Base-by-base conservation (phyloP, 805 yeast genomes). In the Jamesozyma piceae region DNA sequence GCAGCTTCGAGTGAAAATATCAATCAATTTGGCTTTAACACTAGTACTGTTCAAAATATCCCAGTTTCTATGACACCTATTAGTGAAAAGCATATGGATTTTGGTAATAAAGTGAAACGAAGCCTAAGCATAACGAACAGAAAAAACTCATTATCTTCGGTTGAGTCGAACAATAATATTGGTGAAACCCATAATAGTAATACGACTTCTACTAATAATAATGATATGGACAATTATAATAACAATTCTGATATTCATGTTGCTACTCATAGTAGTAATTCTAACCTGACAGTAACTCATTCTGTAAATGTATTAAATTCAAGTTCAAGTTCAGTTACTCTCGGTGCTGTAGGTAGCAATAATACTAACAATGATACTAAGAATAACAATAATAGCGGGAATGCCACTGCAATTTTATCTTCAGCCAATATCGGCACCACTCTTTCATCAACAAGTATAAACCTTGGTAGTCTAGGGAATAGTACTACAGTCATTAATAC, bases 11-110 rank as follows among this genome's bases (percentile, higher is more conserved):
- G 46, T 43, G 77, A 69, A 30, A 71, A 72, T 41, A 72, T 80
- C 35, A 78, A 82, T 57, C 84, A 83, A 54, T 78, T 79, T 68
- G 84, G 89, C 39, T 69, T 78, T 52, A 71, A 77, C 55, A 72
- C 78, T 1, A 62, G 73, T 14, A 72, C 69, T 27, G 68, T 74
- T 3, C 66, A 71, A 6, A 62, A 65, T 43, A 58, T 73, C 3
- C 78, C 85, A 1, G 65, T 78, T 51, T 75, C 85, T 0, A 83
- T 84, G 92, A 84, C 94, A 0, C 94, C 92, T 2, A 77, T 83
- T 4, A 73, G 85, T 2, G 94, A 84, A 50, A 78, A 68, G 43
- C 58, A 64, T 31, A 56, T 51, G 33, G 62, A 56, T 47, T 50
- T 55, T 37, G 51, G 54, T 8, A 44, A 40, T 30, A 50, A 51